Evolutionary conservation across 345 rosid genomes (phyloP), one percentile per base, ranked within the genome.

Genomic region (Raphanus sativus): DNA sequence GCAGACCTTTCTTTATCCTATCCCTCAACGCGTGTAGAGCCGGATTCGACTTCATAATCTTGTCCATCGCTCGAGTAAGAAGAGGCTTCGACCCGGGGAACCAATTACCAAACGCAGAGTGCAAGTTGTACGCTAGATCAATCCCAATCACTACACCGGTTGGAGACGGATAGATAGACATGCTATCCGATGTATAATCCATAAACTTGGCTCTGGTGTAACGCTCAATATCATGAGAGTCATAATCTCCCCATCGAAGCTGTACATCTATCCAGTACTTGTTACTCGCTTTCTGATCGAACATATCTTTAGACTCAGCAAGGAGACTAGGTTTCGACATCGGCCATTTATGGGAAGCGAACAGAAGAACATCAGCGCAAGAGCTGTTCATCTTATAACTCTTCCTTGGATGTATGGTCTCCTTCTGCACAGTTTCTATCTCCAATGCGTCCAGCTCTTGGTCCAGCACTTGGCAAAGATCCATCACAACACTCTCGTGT

Each of bases 311-410:
- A 1, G 99, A 96, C 87, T 93, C 99, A 1, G 98, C 96, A 28
- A 96, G 97, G 62, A 96, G 97, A 84, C 99, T 96, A 38, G 99
- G 99, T 86, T 96, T 96, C 38, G 99, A 96, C 99, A 96, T 96
- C 7, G 94, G 96, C 99, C 99, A 96, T 75, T 94, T 90, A 82
- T 93, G 98, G 28, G 99, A 96, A 70, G 98, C 97, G 84, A 93
- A 93, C n/a, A 96, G 93, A 62, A 93, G 98, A 78, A 96, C 55
- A 77, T 96, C 99, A 17, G 99, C 99, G 85, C 99, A 93, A 63
- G 99, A 96, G 84, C 99, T 96, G 86, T 96, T 96, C 99, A 96
- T 96, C 84, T 96, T 93, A 81, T 93, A 96, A 89, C 99, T 96
- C 87, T 96, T 96, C 84, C 99, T 90, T 4, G 99, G 99, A 83